A percentile compares a stretch with the other conserved stretches of the same genome.
These are phyloP conservation scores for Phialocephala subalpina DNA, from an alignment of 2,329 filamentous ascomycete genomes.

Conservation along the genomic window DNA sequence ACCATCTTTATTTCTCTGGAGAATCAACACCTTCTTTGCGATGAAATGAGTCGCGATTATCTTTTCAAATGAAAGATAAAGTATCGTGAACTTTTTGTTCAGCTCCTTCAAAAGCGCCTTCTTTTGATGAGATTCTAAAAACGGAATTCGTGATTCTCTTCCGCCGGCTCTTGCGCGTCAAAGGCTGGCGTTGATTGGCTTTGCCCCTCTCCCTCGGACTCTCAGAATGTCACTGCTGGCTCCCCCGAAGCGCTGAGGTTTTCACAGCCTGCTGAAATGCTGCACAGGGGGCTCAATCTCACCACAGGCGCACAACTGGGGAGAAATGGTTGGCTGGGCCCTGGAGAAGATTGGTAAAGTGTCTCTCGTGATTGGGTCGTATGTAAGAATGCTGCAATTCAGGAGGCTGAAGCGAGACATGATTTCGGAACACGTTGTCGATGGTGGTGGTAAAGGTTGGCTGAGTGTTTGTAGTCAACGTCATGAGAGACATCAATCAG, in stretches of 20 bases:
- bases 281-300: not conserved
- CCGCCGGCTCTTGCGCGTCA: not conserved
- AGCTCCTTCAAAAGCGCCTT: not conserved
- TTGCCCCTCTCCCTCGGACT: not conserved
- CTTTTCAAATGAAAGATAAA: not conserved
- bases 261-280: constrained; percentile 4
- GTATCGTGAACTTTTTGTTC: not conserved
- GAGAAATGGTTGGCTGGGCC: not conserved
- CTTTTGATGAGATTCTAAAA: not conserved
- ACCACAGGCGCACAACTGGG: not conserved
- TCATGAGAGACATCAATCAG: not conserved
- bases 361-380: constrained; percentile 8
- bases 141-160: not conserved
- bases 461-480: not conserved
- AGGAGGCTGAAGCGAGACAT: constrained; percentile 11
- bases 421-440: not conserved
- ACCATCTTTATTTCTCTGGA: constrained; percentile 21
- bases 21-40: not conserved
- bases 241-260: constrained; percentile 2
- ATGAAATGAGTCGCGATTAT: not conserved
- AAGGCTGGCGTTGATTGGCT: not conserved
- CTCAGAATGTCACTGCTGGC: constrained; percentile 3
- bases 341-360: constrained; percentile 9
- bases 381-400: not conserved
- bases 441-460: not conserved